These are phyloP conservation scores for Sparassis latifolia DNA, from an alignment of 1,284 basidiomycete genomes.

Conservation along the genomic window DNA sequence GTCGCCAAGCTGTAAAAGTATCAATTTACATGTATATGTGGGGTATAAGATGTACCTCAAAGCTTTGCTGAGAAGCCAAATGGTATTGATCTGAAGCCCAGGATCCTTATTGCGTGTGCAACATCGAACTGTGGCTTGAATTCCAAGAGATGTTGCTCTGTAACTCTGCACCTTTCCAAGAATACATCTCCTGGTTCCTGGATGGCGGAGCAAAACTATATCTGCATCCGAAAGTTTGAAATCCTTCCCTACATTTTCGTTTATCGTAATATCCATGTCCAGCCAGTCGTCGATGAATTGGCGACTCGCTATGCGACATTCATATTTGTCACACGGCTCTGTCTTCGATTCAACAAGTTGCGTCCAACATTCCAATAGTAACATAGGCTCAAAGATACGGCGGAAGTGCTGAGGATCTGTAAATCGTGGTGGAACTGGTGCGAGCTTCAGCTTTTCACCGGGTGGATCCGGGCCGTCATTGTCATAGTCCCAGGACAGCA, in stretches of 20 bases:
- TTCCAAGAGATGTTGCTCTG: constrained; percentile 43
- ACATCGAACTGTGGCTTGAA: constrained; percentile 45
- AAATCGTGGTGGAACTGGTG: constrained; percentile 64
- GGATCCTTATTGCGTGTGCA: constrained; percentile 43
- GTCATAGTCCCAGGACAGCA: constrained; percentile 86
- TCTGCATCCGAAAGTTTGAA: constrained; percentile 80
- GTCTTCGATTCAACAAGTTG: constrained; percentile 80
- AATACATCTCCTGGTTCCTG: constrained; percentile 40
- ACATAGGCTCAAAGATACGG: constrained; percentile 78
- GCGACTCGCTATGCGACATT: constrained; percentile 55
- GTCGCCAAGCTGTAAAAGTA: constrained; percentile 69
- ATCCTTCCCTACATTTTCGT: constrained; percentile 52
- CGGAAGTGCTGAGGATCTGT: constrained; percentile 64
- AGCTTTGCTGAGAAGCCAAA: constrained; percentile 78
- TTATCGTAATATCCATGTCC: constrained; percentile 62
- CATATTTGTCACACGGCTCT: constrained; percentile 45
- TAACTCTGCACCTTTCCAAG: constrained; percentile 82
- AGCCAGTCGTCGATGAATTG: constrained; percentile 68
- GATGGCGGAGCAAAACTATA: constrained; percentile 63
- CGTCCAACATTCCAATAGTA: constrained; percentile 90
- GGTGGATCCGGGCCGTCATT: constrained; percentile 60
- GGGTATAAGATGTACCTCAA: constrained; percentile 54
- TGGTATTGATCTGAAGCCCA: constrained; percentile 55
- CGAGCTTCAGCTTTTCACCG: constrained; percentile 27
- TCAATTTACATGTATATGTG: background rate